Percentiles rank a stretch among this genome's conserved stretches.
These are phyloP conservation scores for Penicillium sclerotigenum DNA, from an alignment of 2,329 filamentous ascomycete genomes.

Conservation along the genomic window DNA sequence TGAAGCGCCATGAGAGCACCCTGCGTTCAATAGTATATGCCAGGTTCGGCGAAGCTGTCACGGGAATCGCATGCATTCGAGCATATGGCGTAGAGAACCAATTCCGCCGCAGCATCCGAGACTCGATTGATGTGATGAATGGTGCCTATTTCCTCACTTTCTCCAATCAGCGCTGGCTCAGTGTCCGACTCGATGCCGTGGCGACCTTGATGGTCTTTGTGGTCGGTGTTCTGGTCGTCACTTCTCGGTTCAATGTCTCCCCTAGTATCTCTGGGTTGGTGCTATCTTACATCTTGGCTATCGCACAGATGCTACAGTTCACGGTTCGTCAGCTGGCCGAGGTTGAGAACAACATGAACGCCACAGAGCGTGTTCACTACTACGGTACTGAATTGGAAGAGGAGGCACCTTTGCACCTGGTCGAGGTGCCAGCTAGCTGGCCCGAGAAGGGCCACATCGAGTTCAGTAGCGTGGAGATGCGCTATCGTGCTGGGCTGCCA, in stretches of 20 bases:
- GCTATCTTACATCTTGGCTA: conserved; percentile 85
- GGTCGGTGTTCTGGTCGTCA: conserved; percentile 85
- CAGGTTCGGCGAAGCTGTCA: conserved; percentile 84
- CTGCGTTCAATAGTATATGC: conserved; percentile 85
- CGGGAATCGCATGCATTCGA: conserved; percentile 71
- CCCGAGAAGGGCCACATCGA: conserved; percentile 79
- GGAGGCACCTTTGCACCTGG: conserved; percentile 77
- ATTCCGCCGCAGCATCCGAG: conserved; percentile 68
- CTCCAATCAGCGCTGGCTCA: conserved; percentile 92
- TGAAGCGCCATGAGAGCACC: conserved; percentile 90
- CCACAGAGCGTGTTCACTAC: conserved; percentile 85
- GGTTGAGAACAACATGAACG: conserved; percentile 97
- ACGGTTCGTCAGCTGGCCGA: conserved; percentile 90
- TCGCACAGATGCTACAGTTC: conserved; percentile 95
- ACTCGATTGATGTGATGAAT: conserved; percentile 85
- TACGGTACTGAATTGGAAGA: conserved; percentile 85
- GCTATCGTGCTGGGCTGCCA: conserved; percentile 68
- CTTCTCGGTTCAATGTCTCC: conserved; percentile 77
- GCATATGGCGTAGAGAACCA: conserved; percentile 79
- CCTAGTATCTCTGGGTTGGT: conserved; percentile 86
- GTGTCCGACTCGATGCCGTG: conserved; percentile 77
- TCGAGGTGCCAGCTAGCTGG: conserved; percentile 71
- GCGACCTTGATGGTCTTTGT: conserved; percentile 82
- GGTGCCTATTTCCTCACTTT: conserved; percentile 93
- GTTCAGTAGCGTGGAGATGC: conserved; percentile 74